phyloP scores from a whole-genome alignment of 2,329 filamentous ascomycete genomes.

The Alternaria gansuensis region DNA sequence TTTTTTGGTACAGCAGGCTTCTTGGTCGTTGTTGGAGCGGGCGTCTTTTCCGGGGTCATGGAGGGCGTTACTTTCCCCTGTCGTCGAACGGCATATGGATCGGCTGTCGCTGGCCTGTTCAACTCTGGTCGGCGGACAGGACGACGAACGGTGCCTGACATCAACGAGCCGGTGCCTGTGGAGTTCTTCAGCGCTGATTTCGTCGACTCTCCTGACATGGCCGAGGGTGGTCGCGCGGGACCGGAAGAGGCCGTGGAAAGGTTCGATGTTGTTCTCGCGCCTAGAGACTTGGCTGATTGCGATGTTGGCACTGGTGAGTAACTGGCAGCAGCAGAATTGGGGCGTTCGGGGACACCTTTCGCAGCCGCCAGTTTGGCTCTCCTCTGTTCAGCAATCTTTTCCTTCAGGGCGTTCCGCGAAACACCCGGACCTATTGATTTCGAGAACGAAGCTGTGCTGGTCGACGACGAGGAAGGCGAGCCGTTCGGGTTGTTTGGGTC shows the following conservation, averaged over 20 bases:
- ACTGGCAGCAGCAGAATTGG: conserved; percentile 66
- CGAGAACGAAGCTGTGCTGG: conserved; percentile 54
- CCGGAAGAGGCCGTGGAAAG: conserved; percentile 43
- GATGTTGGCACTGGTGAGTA: conserved; percentile 58
- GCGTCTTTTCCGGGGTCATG: conserved; percentile 58
- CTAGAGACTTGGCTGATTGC: conserved; percentile 47
- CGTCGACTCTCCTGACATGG: conserved; percentile 45
- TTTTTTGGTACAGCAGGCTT: conserved; percentile 49
- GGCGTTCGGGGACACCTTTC: conserved; percentile 60
- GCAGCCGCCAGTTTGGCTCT: conserved; percentile 66
- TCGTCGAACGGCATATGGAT: conserved; percentile 59
- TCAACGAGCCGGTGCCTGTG: conserved; percentile 57
- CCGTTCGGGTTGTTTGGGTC: conserved; percentile 81
- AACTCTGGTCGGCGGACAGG: conserved; percentile 57
- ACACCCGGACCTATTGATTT: conserved; percentile 61
- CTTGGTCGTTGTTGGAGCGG: conserved; percentile 50
- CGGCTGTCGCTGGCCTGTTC: conserved; percentile 62
- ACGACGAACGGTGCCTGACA: conserved; percentile 68
- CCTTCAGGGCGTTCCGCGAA: conserved; percentile 70
- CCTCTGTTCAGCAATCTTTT: conserved; percentile 79
- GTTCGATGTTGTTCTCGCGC: conserved; percentile 40
- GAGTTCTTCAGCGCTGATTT: conserved; percentile 46
- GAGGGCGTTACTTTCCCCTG: conserved; percentile 58
- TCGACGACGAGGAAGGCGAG: conserved; percentile 60
- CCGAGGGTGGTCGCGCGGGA: conserved; percentile 49